Percentiles rank a stretch among this genome's conserved stretches.
phyloP scores from a whole-genome alignment of 306 rosid genomes.

The Quercus rubra region DNA sequence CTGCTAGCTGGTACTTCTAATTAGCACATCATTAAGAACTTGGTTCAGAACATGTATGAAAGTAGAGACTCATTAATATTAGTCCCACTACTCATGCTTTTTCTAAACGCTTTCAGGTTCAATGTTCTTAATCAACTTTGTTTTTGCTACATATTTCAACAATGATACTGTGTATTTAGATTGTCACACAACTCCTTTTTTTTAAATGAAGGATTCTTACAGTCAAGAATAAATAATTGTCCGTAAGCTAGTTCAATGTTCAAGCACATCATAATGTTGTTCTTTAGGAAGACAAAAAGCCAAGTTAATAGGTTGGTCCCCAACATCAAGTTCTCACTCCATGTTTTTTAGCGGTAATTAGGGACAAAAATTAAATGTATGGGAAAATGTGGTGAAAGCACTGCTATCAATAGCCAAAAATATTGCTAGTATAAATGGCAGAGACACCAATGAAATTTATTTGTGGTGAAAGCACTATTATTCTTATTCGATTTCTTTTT shows the following conservation, averaged over 20 bases:
- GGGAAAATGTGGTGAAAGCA: too few species aligned
- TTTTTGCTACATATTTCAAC: too few species aligned
- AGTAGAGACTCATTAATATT: too few species aligned
- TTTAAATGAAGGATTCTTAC: background rate
- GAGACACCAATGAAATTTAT: too few species aligned
- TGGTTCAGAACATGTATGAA: too few species aligned
- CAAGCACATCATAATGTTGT: background rate
- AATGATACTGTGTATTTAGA: too few species aligned
- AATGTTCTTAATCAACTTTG: background rate
- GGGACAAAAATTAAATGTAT: too few species aligned
- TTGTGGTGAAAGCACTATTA: background rate
- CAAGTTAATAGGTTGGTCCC: background rate
- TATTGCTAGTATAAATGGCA: too few species aligned
- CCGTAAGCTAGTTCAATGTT: background rate
- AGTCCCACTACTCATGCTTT: too few species aligned
- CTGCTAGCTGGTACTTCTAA: too few species aligned
- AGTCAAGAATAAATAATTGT: background rate
- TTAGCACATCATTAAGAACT: too few species aligned
- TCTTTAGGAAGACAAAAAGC: background rate
- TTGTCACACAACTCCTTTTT: background rate
- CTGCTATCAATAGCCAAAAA: too few species aligned
- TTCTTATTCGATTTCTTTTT: background rate
- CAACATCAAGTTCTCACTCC: background rate
- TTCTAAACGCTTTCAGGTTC: background rate
- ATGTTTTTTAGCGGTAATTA: background rate